Conservation (phyloP, 768 basidiomycete species). For the Dioszegia crocea region DNA sequence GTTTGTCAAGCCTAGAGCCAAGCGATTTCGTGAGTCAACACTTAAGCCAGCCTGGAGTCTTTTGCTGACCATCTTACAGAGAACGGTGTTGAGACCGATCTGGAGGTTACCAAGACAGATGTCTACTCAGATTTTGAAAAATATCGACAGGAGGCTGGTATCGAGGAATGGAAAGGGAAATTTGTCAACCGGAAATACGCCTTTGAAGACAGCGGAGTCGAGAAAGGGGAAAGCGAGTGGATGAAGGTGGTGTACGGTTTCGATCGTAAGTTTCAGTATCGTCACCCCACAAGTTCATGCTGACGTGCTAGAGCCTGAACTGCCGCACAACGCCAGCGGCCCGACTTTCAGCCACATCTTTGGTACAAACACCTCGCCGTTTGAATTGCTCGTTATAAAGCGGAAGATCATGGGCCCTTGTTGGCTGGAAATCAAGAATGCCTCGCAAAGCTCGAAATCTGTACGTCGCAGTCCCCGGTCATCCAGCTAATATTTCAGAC, state of each 20-base stretch:
- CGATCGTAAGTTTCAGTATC: slow-evolving; percentile 70
- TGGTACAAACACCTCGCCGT: slow-evolving; percentile 86
- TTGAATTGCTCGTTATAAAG: slow-evolving; percentile 88
- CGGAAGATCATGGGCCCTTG: slow-evolving; percentile 99
- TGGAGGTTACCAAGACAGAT: slow-evolving; percentile 64
- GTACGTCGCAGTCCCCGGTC: slow-evolving; percentile 54
- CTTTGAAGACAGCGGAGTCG: slow-evolving; percentile 79
- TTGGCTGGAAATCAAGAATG: slow-evolving; percentile 82
- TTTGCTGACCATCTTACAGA: slow-evolving; percentile 45
- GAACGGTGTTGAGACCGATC: slow-evolving; percentile 66
- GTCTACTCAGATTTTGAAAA: slow-evolving; percentile 79
- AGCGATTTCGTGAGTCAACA: slow-evolving; percentile 54
- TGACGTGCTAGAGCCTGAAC: slow-evolving; percentile 74
- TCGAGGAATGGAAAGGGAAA: slow-evolving; percentile 74
- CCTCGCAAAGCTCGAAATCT: slow-evolving; percentile 69
- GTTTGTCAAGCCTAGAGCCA: slow-evolving; percentile 75
- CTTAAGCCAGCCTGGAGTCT: neutral
- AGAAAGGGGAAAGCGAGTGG: slow-evolving; percentile 73
- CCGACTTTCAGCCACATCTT: slow-evolving; percentile 82
- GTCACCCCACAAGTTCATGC: too few relatives aligned
- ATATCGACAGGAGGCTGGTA: slow-evolving; percentile 65
- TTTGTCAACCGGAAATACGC: slow-evolving; percentile 87
- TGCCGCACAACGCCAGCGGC: slow-evolving; percentile 69
- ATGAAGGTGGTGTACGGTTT: slow-evolving; percentile 91
- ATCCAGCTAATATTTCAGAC: slow-evolving; percentile 57